A percentile compares a stretch with the other conserved stretches of the same genome.
Evolutionary conservation across 805 yeast species (phyloP).

Genomic region (Pichia insulana): DNA sequence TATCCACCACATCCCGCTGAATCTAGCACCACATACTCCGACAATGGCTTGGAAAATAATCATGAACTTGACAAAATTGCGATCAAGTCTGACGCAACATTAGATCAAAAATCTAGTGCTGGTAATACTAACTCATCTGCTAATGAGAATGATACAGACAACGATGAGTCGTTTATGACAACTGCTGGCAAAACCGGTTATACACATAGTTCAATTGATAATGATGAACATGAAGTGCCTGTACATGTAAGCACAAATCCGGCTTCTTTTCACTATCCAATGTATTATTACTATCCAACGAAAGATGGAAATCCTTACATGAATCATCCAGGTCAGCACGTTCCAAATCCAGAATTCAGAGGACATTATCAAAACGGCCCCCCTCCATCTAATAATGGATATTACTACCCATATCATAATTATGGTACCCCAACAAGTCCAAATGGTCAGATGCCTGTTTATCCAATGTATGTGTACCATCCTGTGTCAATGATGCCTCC

Average conservation of each 20-base stretch:
- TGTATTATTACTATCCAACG: slow-evolving; percentile 23
- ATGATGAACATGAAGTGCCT: slow-evolving; percentile 13
- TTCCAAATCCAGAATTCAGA: not conserved
- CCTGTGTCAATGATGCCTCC: slow-evolving; percentile 10
- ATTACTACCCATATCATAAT: slow-evolving; percentile 23
- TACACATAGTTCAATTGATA: slow-evolving; percentile 23
- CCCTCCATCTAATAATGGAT: slow-evolving; percentile 18
- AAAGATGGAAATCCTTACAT: slow-evolving; percentile 19
- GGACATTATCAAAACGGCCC: slow-evolving; percentile 1
- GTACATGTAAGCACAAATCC: not conserved
- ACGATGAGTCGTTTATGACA: slow-evolving; percentile 18
- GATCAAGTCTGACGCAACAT: not conserved
- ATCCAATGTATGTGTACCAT: slow-evolving; percentile 27
- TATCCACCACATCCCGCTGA: too few species aligned
- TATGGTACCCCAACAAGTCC: slow-evolving; percentile 15
- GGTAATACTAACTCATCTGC: slow-evolving; percentile 5
- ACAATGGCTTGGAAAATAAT: slow-evolving; percentile 10
- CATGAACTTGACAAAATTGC: slow-evolving; percentile 11
- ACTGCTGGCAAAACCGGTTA: slow-evolving; percentile 23
- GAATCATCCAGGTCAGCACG: slow-evolving; percentile 4
- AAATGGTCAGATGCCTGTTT: slow-evolving; percentile 18
- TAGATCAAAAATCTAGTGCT: not conserved
- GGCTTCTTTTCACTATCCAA: slow-evolving; percentile 19
- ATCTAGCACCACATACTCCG: not conserved
- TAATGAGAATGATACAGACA: slow-evolving; percentile 4